These are phyloP conservation scores for Salisapilia sapeloensis DNA, from an alignment of 352 stramenopile species.

Conservation along the genomic window DNA sequence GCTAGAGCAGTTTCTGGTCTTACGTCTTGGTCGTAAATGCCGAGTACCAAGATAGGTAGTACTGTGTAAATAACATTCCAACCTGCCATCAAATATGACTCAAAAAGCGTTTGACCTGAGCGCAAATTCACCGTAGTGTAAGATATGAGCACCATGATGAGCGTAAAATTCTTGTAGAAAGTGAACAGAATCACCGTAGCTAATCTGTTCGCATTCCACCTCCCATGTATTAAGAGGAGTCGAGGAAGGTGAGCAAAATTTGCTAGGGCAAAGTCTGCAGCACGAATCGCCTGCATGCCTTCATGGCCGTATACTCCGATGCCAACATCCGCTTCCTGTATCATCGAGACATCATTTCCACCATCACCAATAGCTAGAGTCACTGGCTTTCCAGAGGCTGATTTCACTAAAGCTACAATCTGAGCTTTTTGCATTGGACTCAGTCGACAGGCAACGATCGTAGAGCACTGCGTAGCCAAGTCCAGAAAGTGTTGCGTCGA, in stretches of 20 bases:
- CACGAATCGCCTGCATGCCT: slow-evolving; percentile 80
- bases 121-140: slow-evolving; percentile 80
- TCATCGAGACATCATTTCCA: slow-evolving; percentile 99
- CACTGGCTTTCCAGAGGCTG: slow-evolving; percentile 35
- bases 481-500: slow-evolving; percentile 75
- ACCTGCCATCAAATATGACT: slow-evolving; percentile 79
- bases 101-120: slow-evolving; percentile 81
- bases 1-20: slow-evolving; percentile 41
- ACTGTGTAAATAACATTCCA: slow-evolving; percentile 94
- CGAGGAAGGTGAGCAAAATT: slow-evolving; percentile 68
- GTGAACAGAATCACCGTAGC: slow-evolving; percentile 72
- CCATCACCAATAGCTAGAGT: slow-evolving; percentile 97
- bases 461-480: slow-evolving; percentile 68
- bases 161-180: slow-evolving; percentile 86
- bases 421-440: slow-evolving; percentile 87
- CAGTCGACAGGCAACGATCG: slow-evolving; percentile 75
- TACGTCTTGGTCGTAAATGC: slow-evolving; percentile 73
- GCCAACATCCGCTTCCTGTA: slow-evolving; percentile 97
- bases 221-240: slow-evolving; percentile 61
- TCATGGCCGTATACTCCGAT: slow-evolving; percentile 98
- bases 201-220: slow-evolving; percentile 74
- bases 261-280: slow-evolving; percentile 71
- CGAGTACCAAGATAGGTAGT: slow-evolving; percentile 85
- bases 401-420: slow-evolving; percentile 89
- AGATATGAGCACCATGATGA: slow-evolving; percentile 90